Evolutionary conservation across 768 basidiomycete genomes (phyloP).

Genomic region (Pulveroboletus sp.): DNA sequence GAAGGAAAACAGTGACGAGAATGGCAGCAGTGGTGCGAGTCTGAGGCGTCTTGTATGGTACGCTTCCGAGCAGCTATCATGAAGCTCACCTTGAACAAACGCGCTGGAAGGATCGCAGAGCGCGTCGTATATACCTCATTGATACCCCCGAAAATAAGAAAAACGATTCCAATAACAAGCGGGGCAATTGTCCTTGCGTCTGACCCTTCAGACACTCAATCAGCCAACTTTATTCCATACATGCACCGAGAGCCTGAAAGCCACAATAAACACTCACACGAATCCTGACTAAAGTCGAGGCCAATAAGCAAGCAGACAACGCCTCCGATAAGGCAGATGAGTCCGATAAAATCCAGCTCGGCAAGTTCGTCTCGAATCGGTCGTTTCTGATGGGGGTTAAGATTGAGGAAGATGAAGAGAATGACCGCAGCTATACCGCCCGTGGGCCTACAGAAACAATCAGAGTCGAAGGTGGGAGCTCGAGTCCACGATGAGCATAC

Average conservation of each 20-base stretch:
- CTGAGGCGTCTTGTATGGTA: conserved; percentile 28
- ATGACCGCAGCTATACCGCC: conserved; percentile 60
- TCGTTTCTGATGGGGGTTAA: conserved; percentile 68
- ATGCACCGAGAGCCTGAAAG: neutral
- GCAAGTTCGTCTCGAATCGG: conserved; percentile 52
- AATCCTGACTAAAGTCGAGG: conserved; percentile 64
- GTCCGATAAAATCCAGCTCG: conserved; percentile 71
- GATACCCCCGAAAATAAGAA: conserved; percentile 48
- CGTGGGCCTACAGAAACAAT: conserved; percentile 55
- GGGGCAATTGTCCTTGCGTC: conserved; percentile 56
- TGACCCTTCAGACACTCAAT: conserved; percentile 42
- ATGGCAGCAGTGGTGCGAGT: conserved; percentile 70
- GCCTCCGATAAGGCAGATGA: conserved; percentile 57
- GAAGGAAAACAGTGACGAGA: conserved; percentile 55
- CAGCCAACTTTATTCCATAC: too few species aligned
- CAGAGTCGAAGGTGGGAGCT: neutral
- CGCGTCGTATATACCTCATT: conserved; percentile 61
- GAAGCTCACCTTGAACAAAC: conserved; percentile 59
- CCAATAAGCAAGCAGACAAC: conserved; percentile 67
- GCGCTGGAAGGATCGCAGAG: conserved; percentile 69
- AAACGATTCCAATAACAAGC: conserved; percentile 51
- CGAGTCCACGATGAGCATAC: conserved; percentile 36
- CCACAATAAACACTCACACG: conserved; percentile 44
- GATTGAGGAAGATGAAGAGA: conserved; percentile 70
- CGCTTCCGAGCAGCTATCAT: neutral